Evolutionary conservation across 2,329 filamentous ascomycete species (phyloP), one percentile per base, ranked within the genome.

Genomic region (Cladosporium sp.): DNA sequence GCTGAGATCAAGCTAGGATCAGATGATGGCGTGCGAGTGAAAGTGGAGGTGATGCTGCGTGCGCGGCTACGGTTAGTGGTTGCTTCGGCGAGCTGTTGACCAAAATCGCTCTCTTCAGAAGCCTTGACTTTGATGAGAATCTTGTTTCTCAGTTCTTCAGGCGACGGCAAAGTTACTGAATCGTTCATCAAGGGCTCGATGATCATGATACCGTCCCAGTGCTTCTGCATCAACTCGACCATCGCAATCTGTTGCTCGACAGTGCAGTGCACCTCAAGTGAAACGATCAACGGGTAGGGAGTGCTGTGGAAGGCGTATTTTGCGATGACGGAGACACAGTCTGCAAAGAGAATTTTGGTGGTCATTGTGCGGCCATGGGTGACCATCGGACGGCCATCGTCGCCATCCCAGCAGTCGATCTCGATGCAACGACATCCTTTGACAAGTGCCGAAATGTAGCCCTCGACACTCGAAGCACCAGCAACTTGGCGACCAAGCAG

Each of bases 391-490:
- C 92, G 87, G 46, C 92, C 92, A 75, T 97, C 90, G 62, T 87
- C 85, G 18, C 95, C 95, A 78, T 99, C 93, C 95, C 95, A 99
- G 79, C 94, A 98, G 78, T 99, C 95, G 62, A 99, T 92, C 79
- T 99, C 95, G 55, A 99, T 89, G 77, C 95, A 98, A 59, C 95
- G 91, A 76, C 95, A 99, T 10, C 93, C 93, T 67, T 91, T 90
- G 69, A 91, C 89, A 7, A 99, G 85, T 3, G 93, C 92, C 10
- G 89, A 88, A 72, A 98, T 96, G 79, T 99, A 99, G 52, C 93
- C 93, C 78, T 99, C 95, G 2, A 96, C 91, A 74, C 93, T 98
- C 1, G 95, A 97, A 53, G 91, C 87, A 31, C 94, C 94, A 12
- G 89, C 90, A 2, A 98, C 89, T 77, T 99, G 95, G 63, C 93